Evolutionary conservation across 75 land plant genomes (phyloP), one percentile per base, ranked within the genome.

Genomic region (Cryptomeria japonica): DNA sequence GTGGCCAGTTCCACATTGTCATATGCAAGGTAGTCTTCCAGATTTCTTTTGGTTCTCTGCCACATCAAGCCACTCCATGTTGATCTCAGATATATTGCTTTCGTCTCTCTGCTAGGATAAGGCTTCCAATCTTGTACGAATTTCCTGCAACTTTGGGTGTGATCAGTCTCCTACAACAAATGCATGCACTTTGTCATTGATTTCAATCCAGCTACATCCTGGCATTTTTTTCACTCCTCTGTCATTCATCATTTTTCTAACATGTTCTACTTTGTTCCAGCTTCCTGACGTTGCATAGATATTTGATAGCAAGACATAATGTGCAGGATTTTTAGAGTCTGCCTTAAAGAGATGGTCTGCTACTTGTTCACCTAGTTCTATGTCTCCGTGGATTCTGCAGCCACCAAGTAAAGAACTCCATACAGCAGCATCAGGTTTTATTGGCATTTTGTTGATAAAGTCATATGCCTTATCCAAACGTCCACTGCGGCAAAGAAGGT

Each of bases 401-500:
- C 91, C 95, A 85, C 88, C 89, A 7, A 96, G 93, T 87, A 96
- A 90, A 34, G 94, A 91, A 25, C 91, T 90, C 96, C 96, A 96
- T 6, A 93, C 84, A 47, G 90, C 92, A 73, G 91, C 95, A 78
- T 94, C 94, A 25, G 93, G 93, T 41, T 90, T 88, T 4, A 94
- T 88, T 28, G 61, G 86, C 93, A 93, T 93, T 12, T 78, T 56
- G 34, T 49, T 88, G 19, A 94, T 72, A 11, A 94, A 86, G 78
- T 90, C 88, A 86, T 91, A 83, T 5, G 94, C 96, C 42, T 94
- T 90, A 75, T 88, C 89, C 86, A 95, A 91, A 28, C 39, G 49
- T 13, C 97, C 97, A 84, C 92, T 90, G 28, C 96, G 92, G 6
- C 95, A 91, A 85, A 94, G 97, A 61, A 96, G 96, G 77, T 96